Percentiles rank a stretch among this genome's conserved stretches.
These are phyloP conservation scores for Epichloe baconii DNA, from an alignment of 2,329 filamentous ascomycete species.

Conservation along the genomic window DNA sequence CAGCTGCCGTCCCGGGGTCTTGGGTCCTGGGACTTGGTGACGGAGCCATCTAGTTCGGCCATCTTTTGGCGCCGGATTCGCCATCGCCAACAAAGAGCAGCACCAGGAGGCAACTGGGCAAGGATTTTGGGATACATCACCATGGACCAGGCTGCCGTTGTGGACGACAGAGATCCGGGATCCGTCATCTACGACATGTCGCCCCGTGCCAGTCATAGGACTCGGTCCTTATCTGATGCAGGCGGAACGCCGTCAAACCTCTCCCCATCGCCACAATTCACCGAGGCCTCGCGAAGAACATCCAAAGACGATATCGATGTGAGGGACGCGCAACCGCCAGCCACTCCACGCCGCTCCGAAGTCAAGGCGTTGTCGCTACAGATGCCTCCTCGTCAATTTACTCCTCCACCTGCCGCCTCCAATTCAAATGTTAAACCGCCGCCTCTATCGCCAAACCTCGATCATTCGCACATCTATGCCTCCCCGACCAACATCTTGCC, in stretches of 20 bases:
- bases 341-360: constrained; percentile 59
- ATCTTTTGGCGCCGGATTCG: neutral
- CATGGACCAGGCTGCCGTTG: constrained; percentile 21
- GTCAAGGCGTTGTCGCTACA: constrained; percentile 45
- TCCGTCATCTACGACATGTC: constrained; percentile 17
- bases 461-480: constrained; percentile 72
- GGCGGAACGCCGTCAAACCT: constrained; percentile 41
- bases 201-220: constrained; percentile 31
- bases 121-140: constrained; percentile 2
- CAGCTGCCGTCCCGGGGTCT: neutral
- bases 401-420: constrained; percentile 22
- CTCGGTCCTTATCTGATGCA: constrained; percentile 53
- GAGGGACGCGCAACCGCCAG: constrained; percentile 33
- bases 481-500: constrained; percentile 82
- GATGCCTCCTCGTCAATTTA: constrained; percentile 22
- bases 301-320: constrained; percentile 57
- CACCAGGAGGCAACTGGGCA: neutral
- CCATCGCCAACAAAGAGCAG: neutral
- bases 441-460: constrained; percentile 75
- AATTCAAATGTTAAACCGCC: constrained; percentile 36
- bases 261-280: constrained; percentile 44
- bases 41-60: neutral
- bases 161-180: constrained; percentile 14
- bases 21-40: neutral
- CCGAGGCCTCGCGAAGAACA: constrained; percentile 38